Percentiles rank a stretch among this genome's conserved stretches.
These are phyloP conservation scores for Paracoccidioides brasiliensis DNA, from an alignment of 2,329 filamentous ascomycete genomes.

Conservation along the genomic window DNA sequence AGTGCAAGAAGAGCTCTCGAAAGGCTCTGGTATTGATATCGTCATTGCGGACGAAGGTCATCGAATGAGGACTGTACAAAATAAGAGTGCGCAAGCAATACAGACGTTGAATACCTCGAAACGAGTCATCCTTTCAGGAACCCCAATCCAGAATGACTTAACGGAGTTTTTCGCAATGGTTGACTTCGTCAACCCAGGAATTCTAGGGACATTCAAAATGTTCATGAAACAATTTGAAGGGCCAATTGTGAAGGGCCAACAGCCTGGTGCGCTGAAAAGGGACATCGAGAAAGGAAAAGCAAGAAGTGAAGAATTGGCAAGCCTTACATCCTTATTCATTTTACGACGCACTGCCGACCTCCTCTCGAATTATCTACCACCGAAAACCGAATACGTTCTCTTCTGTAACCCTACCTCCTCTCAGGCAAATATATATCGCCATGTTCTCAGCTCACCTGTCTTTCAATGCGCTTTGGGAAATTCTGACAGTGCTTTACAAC, in stretches of 20 bases:
- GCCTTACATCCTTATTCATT: slow-evolving; percentile 51
- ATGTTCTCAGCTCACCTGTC: slow-evolving; percentile 50
- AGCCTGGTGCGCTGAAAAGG: slow-evolving; percentile 47
- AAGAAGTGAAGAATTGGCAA: slow-evolving; percentile 47
- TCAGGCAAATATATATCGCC: slow-evolving; percentile 49
- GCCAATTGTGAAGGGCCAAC: slow-evolving; percentile 50
- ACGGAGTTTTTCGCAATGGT: slow-evolving; percentile 55
- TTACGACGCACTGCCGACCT: slow-evolving; percentile 53
- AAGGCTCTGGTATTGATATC: slow-evolving; percentile 52
- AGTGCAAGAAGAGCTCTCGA: slow-evolving; percentile 52
- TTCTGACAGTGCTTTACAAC: slow-evolving; percentile 49
- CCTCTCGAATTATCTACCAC: slow-evolving; percentile 51
- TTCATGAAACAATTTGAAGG: slow-evolving; percentile 53
- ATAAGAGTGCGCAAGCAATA: slow-evolving; percentile 54
- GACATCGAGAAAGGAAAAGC: slow-evolving; percentile 53
- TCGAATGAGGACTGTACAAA: slow-evolving; percentile 54
- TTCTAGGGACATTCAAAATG: slow-evolving; percentile 47
- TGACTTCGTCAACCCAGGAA: slow-evolving; percentile 55
- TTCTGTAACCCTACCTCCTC: slow-evolving; percentile 50
- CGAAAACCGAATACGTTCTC: slow-evolving; percentile 55
- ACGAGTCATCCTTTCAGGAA: slow-evolving; percentile 52
- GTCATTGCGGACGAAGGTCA: slow-evolving; percentile 59
- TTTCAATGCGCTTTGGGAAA: slow-evolving; percentile 51
- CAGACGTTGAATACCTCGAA: slow-evolving; percentile 49
- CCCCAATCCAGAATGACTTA: slow-evolving; percentile 56